Percentiles rank a stretch among this genome's conserved stretches.
These are phyloP conservation scores for Coccomyxa sp. DNA, from an alignment of 139 green algal genomes.

Conservation along the genomic window DNA sequence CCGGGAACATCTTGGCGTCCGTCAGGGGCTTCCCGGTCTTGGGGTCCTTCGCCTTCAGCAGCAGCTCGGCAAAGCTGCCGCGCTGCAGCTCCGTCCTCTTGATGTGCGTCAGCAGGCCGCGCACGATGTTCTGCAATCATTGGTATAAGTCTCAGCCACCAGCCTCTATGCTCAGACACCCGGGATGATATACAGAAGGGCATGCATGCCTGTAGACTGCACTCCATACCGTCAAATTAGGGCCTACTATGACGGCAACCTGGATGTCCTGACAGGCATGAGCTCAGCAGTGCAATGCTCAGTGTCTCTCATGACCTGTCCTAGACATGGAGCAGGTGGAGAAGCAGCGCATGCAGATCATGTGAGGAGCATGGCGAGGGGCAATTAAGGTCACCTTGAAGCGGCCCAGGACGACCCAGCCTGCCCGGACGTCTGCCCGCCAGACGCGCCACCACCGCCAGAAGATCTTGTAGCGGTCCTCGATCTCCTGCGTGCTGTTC, in stretches of 20 bases:
- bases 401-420: background rate
- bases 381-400: slow-evolving; percentile 5
- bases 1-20: background rate
- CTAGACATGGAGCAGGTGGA: too few species aligned
- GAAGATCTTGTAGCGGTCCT: background rate
- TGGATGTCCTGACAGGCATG: background rate
- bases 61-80: slow-evolving; percentile 1
- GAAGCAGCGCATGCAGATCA: too few species aligned
- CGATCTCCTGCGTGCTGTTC: background rate
- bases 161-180: background rate
- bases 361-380: too few species aligned
- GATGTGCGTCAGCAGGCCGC: slow-evolving; percentile 2
- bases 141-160: too few species aligned
- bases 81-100: background rate
- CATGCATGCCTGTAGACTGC: background rate
- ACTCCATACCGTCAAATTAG: too few species aligned
- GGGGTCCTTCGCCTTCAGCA: background rate
- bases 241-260: too few species aligned
- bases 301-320: too few species aligned
- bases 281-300: too few species aligned
- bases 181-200: background rate
- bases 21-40: background rate
- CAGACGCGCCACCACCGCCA: background rate
- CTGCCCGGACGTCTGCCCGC: background rate
- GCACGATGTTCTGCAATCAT: background rate